These are phyloP conservation scores for Lactarius pseudohatsudake DNA, from an alignment of 768 basidiomycete species.

Conservation along the genomic window DNA sequence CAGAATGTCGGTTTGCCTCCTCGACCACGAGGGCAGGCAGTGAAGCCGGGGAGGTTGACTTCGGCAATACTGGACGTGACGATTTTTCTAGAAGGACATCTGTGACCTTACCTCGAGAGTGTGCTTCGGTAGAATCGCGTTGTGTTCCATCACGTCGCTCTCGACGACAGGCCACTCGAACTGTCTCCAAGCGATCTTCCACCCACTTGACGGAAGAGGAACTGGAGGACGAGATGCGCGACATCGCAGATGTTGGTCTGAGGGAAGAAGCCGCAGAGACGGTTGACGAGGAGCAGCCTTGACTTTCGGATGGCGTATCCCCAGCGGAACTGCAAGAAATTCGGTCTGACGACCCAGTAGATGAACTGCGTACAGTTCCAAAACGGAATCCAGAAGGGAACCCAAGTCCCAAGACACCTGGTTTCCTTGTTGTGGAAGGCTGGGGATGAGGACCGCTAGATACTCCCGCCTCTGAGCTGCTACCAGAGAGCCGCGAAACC, in stretches of 20 bases:
- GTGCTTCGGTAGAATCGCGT: constrained; percentile 46
- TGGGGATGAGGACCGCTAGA: constrained; percentile 33
- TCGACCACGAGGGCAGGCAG: constrained; percentile 45
- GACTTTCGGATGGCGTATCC: constrained; percentile 22
- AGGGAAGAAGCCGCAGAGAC: constrained; percentile 46
- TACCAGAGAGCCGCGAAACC: constrained; percentile 49
- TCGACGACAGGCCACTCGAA: constrained; percentile 42
- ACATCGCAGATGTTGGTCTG: constrained; percentile 47
- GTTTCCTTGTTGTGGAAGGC: constrained; percentile 38
- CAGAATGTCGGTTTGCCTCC: constrained; percentile 53
- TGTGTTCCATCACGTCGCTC: constrained; percentile 45
- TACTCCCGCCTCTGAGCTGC: constrained; percentile 69
- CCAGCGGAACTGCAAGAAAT: constrained; percentile 35
- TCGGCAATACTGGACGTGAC: constrained; percentile 20
- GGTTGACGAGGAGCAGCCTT: constrained; percentile 41
- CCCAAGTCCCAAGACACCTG: constrained; percentile 61
- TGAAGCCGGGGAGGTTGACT: constrained; percentile 11
- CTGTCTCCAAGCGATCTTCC: constrained; percentile 48
- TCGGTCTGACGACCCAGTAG: constrained; percentile 29
- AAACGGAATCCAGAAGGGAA: constrained; percentile 54
- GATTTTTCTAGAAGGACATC: constrained; percentile 54
- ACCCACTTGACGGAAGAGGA: constrained; percentile 51
- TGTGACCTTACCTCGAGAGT: constrained; percentile 52
- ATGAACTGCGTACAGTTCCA: constrained; percentile 25
- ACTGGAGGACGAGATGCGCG: constrained; percentile 40